These are phyloP conservation scores for Epichloe festucae DNA, from an alignment of 2,329 filamentous ascomycete species.

Conservation along the genomic window DNA sequence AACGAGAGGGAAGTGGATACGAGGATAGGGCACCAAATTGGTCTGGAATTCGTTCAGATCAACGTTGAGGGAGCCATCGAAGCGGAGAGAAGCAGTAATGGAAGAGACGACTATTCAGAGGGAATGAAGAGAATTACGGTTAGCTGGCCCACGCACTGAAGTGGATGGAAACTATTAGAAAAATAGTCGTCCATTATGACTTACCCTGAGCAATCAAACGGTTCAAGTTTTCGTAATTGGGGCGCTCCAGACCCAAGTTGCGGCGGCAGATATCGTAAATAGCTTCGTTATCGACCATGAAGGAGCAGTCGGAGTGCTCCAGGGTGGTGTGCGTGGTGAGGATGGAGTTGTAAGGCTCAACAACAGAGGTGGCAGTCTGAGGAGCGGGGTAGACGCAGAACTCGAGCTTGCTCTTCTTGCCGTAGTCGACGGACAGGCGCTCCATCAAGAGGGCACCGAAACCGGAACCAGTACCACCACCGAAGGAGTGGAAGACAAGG, in stretches of 20 bases:
- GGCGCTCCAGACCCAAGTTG: conserved; percentile 93
- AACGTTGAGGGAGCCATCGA: conserved; percentile 97
- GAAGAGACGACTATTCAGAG: conserved; percentile 69
- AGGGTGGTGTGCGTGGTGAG: conserved; percentile 97
- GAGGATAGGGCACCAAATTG: conserved; percentile 96
- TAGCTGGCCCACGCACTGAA: not conserved
- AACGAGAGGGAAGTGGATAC: conserved; percentile 98
- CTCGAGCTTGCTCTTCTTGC: conserved; percentile 99
- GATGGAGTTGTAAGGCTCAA: conserved; percentile 99
- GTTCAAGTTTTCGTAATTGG: conserved; percentile 98
- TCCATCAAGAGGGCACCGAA: conserved; percentile 98
- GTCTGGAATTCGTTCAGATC: conserved; percentile 99
- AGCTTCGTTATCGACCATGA: conserved; percentile 99
- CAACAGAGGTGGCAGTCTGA: conserved; percentile 91
- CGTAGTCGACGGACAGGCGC: conserved; percentile 95
- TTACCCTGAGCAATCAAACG: conserved; percentile 91
- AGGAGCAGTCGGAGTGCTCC: conserved; percentile 98
- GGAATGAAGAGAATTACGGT: not conserved
- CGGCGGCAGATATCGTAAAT: conserved; percentile 99
- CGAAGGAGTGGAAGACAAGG: conserved; percentile 99
- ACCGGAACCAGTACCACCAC: conserved; percentile 95
- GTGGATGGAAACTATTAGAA: not conserved
- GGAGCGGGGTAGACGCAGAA: conserved; percentile 99
- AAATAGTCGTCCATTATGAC: conserved; percentile 1
- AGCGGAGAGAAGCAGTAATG: conserved; percentile 95